These are phyloP conservation scores for Jimgerdemannia flammicorona DNA, from an alignment of 192 early-diverging fungal genomes.

Conservation along the genomic window DNA sequence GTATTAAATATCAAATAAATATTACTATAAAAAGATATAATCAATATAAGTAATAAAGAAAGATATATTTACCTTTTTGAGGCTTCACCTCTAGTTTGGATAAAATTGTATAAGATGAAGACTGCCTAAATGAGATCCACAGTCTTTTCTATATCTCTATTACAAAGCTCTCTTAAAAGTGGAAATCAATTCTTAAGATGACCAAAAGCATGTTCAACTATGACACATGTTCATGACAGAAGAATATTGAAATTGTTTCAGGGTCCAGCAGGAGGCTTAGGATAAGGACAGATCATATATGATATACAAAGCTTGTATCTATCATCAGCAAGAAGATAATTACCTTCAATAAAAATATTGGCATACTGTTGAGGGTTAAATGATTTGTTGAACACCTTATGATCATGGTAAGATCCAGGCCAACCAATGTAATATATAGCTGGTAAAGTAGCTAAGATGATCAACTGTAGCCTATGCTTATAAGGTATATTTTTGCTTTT, in stretches of 20 bases:
- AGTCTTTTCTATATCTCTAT: background rate
- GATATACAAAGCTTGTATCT: background rate
- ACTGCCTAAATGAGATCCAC: background rate
- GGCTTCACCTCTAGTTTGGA: background rate
- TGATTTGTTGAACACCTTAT: background rate
- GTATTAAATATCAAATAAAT: too few species aligned
- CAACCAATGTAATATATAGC: background rate
- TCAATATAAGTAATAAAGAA: too few species aligned
- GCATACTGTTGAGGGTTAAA: background rate
- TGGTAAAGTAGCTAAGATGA: background rate
- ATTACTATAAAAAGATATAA: too few species aligned
- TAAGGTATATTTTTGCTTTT: background rate
- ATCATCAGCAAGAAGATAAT: background rate
- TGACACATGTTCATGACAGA: background rate
- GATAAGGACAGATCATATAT: background rate
- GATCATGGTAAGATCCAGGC: background rate
- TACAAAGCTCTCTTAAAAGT: background rate
- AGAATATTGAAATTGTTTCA: background rate
- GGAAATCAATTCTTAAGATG: background rate
- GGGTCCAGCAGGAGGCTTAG: background rate
- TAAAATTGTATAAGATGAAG: background rate
- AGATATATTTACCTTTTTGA: too few species aligned
- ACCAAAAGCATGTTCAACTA: background rate
- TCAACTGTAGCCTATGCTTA: background rate
- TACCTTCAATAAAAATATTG: background rate